A percentile compares a stretch with the other conserved stretches of the same genome.
phyloP scores from a whole-genome alignment of 1,139 yeast genomes.

The Yamadazyma membranifaciens region DNA sequence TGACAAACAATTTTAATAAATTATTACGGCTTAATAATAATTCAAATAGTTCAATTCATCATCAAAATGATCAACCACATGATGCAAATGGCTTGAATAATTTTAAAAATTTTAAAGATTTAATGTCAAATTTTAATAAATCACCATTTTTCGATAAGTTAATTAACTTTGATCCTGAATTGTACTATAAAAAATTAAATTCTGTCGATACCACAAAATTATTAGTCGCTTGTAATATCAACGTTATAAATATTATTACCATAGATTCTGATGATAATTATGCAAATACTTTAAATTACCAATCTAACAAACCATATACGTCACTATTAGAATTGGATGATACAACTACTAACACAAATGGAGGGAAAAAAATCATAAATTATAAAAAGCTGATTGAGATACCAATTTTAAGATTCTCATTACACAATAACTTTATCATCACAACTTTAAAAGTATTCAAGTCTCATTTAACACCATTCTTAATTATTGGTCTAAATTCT shows the following conservation, averaged over 20 bases:
- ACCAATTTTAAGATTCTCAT: slow-evolving; percentile 35
- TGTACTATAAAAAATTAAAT: slow-evolving; percentile 21
- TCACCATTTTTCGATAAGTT: slow-evolving; percentile 12
- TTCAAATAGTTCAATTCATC: neutral
- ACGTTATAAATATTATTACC: slow-evolving; percentile 36
- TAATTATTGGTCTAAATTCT: slow-evolving; percentile 36
- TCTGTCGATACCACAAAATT: slow-evolving; percentile 17
- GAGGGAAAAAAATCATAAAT: slow-evolving; percentile 4
- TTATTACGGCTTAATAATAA: slow-evolving; percentile 20
- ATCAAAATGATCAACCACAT: neutral
- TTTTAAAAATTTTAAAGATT: slow-evolving; percentile 7
- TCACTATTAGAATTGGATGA: slow-evolving; percentile 15
- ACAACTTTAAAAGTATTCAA: slow-evolving; percentile 31
- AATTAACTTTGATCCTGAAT: slow-evolving; percentile 23
- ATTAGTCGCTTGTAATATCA: slow-evolving; percentile 35
- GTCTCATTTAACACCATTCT: slow-evolving; percentile 21
- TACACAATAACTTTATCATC: slow-evolving; percentile 25
- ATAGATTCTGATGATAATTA: slow-evolving; percentile 26
- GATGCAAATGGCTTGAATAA: slow-evolving; percentile 2
- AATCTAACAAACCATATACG: slow-evolving; percentile 23
- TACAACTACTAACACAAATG: slow-evolving; percentile 11
- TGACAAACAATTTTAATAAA: slow-evolving; percentile 33
- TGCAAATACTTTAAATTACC: slow-evolving; percentile 20
- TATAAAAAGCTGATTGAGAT: slow-evolving; percentile 27
- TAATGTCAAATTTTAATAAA: slow-evolving; percentile 3